phyloP scores from a whole-genome alignment of 441 rosid species.

The Erodium texanum region DNA sequence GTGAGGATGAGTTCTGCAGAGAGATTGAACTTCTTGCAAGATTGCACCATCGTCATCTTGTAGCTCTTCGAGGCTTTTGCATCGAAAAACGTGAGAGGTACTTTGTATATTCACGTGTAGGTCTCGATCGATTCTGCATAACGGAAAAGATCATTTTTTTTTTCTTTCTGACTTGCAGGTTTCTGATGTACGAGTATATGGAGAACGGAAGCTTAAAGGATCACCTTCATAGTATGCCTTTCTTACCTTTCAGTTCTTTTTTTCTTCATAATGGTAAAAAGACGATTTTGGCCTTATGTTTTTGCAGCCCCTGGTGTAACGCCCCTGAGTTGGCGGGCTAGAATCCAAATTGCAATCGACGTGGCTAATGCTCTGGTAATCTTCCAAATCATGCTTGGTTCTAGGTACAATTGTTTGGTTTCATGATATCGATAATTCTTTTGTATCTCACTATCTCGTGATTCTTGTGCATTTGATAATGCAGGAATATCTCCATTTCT shows the following conservation, averaged over 20 bases:
- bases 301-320: conserved; percentile 46
- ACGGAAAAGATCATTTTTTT: background rate
- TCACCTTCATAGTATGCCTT: conserved; percentile 67
- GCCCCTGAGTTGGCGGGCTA: conserved; percentile 75
- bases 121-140: no score
- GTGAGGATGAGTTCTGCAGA: conserved; percentile 67
- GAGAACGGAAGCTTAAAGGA: conserved; percentile 85
- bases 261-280: no score
- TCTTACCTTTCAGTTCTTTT: background rate
- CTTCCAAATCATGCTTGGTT: conserved; percentile 14
- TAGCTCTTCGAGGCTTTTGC: conserved; percentile 83
- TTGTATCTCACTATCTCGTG: background rate
- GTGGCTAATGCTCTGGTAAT: conserved; percentile 95
- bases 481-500: conserved; percentile 96
- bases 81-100: conserved; percentile 68
- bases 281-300: background rate
- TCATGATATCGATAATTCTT: no score
- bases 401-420: conserved; percentile 10
- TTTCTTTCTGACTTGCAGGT: conserved; percentile 37
- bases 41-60: conserved; percentile 94
- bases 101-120: conserved; percentile 9
- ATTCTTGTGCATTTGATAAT: conserved; percentile 9
- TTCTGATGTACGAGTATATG: conserved; percentile 86
- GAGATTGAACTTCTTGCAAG: conserved; percentile 91
- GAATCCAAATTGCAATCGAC: conserved; percentile 81